Percentiles rank a stretch among this genome's conserved stretches.
Evolutionary conservation across 2,329 filamentous ascomycete genomes (phyloP).

Genomic region (Cadophora malorum): DNA sequence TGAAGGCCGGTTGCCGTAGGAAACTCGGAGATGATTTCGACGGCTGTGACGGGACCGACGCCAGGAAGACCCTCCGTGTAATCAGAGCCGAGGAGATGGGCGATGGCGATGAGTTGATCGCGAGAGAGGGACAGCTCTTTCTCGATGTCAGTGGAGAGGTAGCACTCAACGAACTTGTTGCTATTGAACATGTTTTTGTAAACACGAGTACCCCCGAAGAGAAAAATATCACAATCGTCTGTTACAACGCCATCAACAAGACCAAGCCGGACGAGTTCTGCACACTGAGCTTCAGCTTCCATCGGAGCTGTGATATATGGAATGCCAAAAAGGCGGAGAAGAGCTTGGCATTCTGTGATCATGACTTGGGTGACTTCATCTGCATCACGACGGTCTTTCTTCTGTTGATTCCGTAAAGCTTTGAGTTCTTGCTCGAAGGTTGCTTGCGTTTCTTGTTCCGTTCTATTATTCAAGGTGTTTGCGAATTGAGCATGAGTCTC

Average conservation of each 20-base stretch:
- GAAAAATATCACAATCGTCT: constrained; percentile 94
- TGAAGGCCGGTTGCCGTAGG: constrained; percentile 62
- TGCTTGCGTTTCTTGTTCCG: constrained; percentile 70
- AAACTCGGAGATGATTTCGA: constrained; percentile 95
- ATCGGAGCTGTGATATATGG: constrained; percentile 98
- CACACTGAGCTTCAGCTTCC: constrained; percentile 98
- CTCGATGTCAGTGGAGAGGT: constrained; percentile 82
- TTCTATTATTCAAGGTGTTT: constrained; percentile 80
- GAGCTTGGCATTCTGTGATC: constrained; percentile 92
- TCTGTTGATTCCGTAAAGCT: constrained; percentile 89
- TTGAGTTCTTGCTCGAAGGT: constrained; percentile 89
- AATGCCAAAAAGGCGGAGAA: constrained; percentile 88
- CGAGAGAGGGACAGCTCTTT: constrained; percentile 87
- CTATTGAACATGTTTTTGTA: constrained; percentile 99
- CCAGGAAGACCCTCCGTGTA: constrained; percentile 93
- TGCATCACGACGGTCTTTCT: constrained; percentile 92
- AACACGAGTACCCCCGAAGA: constrained; percentile 93
- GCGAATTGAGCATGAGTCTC: constrained; percentile 95
- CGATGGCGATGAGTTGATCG: constrained; percentile 86
- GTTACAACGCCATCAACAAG: constrained; percentile 98
- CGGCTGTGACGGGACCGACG: constrained; percentile 90
- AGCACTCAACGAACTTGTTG: constrained; percentile 98
- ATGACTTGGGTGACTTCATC: constrained; percentile 97
- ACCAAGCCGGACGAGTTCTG: constrained; percentile 83
- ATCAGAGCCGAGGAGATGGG: constrained; percentile 90